Base-by-base conservation (phyloP, 2,329 filamentous ascomycete genomes). In the Penicillium freii region DNA sequence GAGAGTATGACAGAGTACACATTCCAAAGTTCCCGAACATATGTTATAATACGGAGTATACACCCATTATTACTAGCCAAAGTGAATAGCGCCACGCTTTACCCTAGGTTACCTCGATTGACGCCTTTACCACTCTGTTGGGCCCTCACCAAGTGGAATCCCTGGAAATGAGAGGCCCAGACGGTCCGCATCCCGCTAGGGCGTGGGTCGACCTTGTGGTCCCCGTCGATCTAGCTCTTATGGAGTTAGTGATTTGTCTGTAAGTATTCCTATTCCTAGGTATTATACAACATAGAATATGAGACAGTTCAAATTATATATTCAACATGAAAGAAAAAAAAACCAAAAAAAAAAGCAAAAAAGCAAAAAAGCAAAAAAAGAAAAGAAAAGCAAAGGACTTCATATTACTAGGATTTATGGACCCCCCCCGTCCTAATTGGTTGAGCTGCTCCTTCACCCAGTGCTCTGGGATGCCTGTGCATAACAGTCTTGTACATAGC, bases 171-270 rank as follows among this genome's bases (percentile, higher is more conserved):
- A 34, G 39, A 56, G 53, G 54, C 42, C 54, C 54, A 56, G 54
- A 36, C 54, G 54, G 54, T 34, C 54, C 54, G 54, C 54, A 29
- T 53, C 54, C 53, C 53, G 53, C 45, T 53, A 54, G 17, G 27
- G 27, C 51, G 52, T 55, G 53, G 53, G 47, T 42, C 46, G 4
- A 15, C 15, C 3, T 44, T 50, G 17, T 21, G 7, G n/a, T 33
- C 45, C 45, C 33, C 13, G 34, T 54, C 52, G 36, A 54, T 49
- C 39, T 23, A 39, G 17, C 21, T 25, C 21, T 42, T 42, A 23
- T 8, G 27, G 7, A 21, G 9, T 39, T 19, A 17, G 33, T 34
- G 15, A 34, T 34, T 15, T 3, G 21, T 23, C 2, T 23, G 23
- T 33, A 33, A 5, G 31, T 31, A 31, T 33, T 33, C 11, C 31